A percentile compares a stretch with the other conserved stretches of the same genome.
Conservation (phyloP, 306 rosid genomes). For the Quercus aquifolioides region DNA sequence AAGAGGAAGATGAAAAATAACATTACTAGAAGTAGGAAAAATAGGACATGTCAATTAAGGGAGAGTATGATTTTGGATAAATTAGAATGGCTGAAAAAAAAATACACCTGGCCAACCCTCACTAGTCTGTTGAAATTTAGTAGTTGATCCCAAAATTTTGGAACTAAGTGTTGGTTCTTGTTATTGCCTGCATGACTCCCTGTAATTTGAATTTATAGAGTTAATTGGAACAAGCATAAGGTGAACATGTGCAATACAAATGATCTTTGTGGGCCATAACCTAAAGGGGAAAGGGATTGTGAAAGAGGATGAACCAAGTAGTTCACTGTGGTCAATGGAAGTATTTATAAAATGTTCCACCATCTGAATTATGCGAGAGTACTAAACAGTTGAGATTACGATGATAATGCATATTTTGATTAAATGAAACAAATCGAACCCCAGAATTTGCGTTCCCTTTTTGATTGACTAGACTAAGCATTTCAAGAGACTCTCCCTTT, state of each 20-base stretch:
- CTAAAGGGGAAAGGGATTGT: background rate
- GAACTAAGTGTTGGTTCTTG: no score
- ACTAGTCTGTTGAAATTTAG: no score
- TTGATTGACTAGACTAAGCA: background rate
- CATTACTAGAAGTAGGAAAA: background rate
- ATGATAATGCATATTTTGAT: background rate
- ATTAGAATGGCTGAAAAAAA: no score
- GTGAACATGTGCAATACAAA: background rate
- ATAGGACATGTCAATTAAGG: no score
- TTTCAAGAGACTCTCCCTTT: background rate
- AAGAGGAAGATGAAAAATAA: no score
- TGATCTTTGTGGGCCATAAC: background rate
- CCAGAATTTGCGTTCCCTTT: background rate
- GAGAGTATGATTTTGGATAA: no score
- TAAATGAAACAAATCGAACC: background rate
- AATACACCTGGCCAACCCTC: no score
- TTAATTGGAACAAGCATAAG: background rate
- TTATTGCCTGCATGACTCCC: no score
- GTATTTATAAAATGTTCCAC: background rate
- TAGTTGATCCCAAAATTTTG: no score
- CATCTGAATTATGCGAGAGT: background rate
- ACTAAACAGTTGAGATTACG: background rate
- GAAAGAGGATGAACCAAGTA: background rate
- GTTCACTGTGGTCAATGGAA: background rate
- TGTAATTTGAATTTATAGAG: background rate